Evolutionary conservation across 2,329 filamentous ascomycete species (phyloP), one percentile per base, ranked within the genome.

Genomic region (Hypoxylon rubiginosum): DNA sequence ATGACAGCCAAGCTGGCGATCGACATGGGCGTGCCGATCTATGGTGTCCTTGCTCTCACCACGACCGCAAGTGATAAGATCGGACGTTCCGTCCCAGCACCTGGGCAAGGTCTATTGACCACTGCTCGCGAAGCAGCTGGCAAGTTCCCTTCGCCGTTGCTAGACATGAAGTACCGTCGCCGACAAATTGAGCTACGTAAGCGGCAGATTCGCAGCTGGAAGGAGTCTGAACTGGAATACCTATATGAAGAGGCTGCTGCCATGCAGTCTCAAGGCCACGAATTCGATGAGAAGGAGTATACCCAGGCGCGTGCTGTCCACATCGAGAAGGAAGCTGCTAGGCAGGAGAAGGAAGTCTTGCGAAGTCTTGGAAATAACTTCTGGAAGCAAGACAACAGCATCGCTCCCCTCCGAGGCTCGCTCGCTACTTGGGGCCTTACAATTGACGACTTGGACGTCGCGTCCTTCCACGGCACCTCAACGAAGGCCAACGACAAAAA

Each of bases 401-500:
- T 99, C 77, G 95, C 96, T 76, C 96, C 97, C 77, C 89, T 99
- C 46, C 94, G 96, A 79, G 96, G 96, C 82, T 94, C 96, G 63
- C 88, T 99, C 69, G 97, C 96, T 53, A 98, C 95, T 10, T 99
- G 96, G 96, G 96, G 95, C 78, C 91, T 99, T 60, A 98, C 96
- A 11, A 93, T 99, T 71, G 96, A 99, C 76, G 96, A 99, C 75
- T 89, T 99, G 36, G 92, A 87, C 73, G 94, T 99, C 69, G 95
- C 96, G 15, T 98, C 96, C 13, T 98, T 98, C 92, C 96, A 99
- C 84, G 96, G 96, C 76, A 99, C 96, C 43, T 98, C 96, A 0
- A 99, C 96, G 71, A 94, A 97, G 78, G 96, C 96, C 73, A 99
- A 99, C 81, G 96, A 99, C 85, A 98, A 98, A 90, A 99, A 99